A percentile compares a stretch with the other conserved stretches of the same genome.
These are phyloP conservation scores for Fusarium nygamai DNA, from an alignment of 2,329 filamentous ascomycete species.

Conservation along the genomic window DNA sequence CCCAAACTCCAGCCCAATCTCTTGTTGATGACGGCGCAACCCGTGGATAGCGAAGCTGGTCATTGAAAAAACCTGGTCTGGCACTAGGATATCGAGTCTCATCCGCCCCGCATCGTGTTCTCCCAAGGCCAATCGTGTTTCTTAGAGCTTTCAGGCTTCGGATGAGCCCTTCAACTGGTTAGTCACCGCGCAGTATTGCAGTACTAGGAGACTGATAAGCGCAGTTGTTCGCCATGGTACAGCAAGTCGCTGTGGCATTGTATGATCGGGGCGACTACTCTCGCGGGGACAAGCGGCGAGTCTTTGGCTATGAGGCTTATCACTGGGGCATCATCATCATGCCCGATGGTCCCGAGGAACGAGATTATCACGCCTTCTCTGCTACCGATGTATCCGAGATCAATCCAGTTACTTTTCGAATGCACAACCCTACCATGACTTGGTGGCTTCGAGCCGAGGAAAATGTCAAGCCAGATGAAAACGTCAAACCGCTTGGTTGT, in stretches of 20 bases:
- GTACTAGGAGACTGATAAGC: background rate
- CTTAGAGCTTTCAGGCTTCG: background rate
- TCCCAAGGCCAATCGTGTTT: background rate
- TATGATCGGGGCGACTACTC: constrained; percentile 45
- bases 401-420: constrained; percentile 44
- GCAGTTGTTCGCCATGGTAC: constrained; percentile 17
- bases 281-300: constrained; percentile 29
- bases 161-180: background rate
- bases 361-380: constrained; percentile 37
- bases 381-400: constrained; percentile 46
- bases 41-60: background rate
- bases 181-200: background rate
- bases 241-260: constrained; percentile 40
- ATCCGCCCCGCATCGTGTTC: background rate
- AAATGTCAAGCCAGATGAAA: constrained; percentile 27
- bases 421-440: constrained; percentile 47
- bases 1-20: background rate
- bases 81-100: background rate
- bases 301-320: constrained; percentile 45
- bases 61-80: background rate
- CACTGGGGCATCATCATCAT: constrained; percentile 47
- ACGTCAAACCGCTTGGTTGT: constrained; percentile 42
- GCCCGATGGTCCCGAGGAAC: constrained; percentile 6
- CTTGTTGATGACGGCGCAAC: background rate
- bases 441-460: constrained; percentile 43